phyloP scores from a whole-genome alignment of 176 grass and related monocot genomes.

The Rhynchospora tenuis region DNA sequence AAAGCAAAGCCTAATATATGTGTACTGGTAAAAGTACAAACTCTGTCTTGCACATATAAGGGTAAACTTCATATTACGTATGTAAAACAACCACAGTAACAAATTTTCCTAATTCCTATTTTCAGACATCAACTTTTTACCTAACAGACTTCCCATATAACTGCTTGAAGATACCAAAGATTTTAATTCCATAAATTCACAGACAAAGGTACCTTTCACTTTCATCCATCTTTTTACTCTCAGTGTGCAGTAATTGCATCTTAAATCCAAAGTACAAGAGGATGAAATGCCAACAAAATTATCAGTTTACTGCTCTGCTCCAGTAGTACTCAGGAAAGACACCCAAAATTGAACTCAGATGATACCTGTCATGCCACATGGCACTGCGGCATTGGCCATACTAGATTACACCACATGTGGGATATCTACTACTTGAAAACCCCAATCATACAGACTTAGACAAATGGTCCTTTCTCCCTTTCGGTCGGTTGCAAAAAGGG shows the following conservation, averaged over 20 bases:
- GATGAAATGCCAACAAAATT: background rate
- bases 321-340: background rate
- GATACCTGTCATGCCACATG: background rate
- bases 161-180: background rate
- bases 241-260: background rate
- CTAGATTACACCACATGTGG: background rate
- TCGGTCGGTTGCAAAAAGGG: slow-evolving; percentile 30
- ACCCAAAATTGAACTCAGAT: background rate
- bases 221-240: background rate
- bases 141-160: background rate
- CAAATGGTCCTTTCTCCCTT: slow-evolving; percentile 29
- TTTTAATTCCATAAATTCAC: background rate
- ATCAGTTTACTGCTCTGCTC: background rate
- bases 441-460: slow-evolving; percentile 50
- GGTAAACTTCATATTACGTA: background rate
- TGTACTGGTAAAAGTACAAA: background rate
- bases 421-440: slow-evolving; percentile 32
- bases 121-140: slow-evolving; percentile 2
- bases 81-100: background rate
- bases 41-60: slow-evolving; percentile 1
- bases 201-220: background rate
- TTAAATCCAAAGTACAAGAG: background rate
- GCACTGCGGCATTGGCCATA: slow-evolving; percentile 6
- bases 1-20: background rate
- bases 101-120: background rate